Base-by-base conservation (phyloP, 192 early-diverging fungal genomes). In the Mortierella antarctica region DNA sequence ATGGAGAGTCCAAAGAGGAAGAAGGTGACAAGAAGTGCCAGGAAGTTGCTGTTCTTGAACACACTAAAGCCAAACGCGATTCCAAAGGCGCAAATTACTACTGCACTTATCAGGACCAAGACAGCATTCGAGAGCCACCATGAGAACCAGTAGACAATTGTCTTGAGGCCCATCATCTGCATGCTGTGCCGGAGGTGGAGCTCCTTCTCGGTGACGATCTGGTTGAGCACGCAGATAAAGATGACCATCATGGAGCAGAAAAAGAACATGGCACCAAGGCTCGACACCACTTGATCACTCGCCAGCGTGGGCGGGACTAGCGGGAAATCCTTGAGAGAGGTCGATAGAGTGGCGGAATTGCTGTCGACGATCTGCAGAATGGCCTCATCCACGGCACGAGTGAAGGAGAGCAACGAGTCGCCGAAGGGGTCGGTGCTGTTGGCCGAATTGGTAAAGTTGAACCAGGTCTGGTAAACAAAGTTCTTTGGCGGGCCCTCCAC, bases 141-240 rank as follows among this genome's bases (percentile, higher is more conserved):
- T 7, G 84, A 84, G 52, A 92, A 50, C 93, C 93, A 94, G 71
- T 92, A 94, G 4, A 91, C 86, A 40, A 82, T 64, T 11, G 74
- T 73, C 73, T 88, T 90, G 42, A 94, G 85, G n/a, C 93, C 93
- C 91, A 94, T 93, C 87, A 93, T 92, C 41, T 92, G 86, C 89
- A 94, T 91, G 53, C 86, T 88, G 65, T 90, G 89, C 14, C 89
- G 86, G 67, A 94, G 72, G 57, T 92, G 89, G 39, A 73, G 70
- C 63, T 94, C 93, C 74, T 94, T 94, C 70, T 94, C 93, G 15
- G 87, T 75, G 0, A 94, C 93, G 56, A 94, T 89, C 40, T 88
- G 89, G 68, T 92, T 91, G 50, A 94, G 83, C 42, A 86, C 73
- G 51, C 67, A 72, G 74, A 87, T 86, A 49, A 88, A 88, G 60